Percentiles rank a stretch among this genome's conserved stretches.
Evolutionary conservation across 2,329 filamentous ascomycete genomes (phyloP).

Genomic region (Aspergillus brunneoviolaceus): DNA sequence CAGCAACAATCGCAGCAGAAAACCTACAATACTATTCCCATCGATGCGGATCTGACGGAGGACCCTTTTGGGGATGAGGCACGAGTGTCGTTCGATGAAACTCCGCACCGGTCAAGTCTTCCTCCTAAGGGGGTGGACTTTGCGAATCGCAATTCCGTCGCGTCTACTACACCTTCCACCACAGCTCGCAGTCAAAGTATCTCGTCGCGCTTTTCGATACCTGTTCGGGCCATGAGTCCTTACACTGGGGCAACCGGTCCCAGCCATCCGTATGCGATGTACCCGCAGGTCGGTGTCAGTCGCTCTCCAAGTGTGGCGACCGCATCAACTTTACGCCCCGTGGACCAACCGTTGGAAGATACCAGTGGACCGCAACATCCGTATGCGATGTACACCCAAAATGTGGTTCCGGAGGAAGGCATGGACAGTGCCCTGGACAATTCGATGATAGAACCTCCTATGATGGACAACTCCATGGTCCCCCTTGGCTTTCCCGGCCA

Average conservation of each 20-base stretch:
- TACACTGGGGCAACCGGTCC: conserved; percentile 70
- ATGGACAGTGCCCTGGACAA: conserved; percentile 39
- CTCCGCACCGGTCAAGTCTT: conserved; percentile 34
- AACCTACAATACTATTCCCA: conserved; percentile 21
- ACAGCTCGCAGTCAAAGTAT: conserved; percentile 44
- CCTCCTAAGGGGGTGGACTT: conserved; percentile 35
- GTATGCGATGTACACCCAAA: conserved; percentile 84
- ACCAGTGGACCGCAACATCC: conserved; percentile 74
- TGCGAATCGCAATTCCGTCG: conserved; percentile 33
- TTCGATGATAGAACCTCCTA: not conserved
- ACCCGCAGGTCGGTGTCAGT: conserved; percentile 65
- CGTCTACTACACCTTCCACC: conserved; percentile 34
- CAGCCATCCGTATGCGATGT: conserved; percentile 82
- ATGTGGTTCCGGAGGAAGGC: conserved; percentile 62
- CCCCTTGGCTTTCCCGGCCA: conserved; percentile 73
- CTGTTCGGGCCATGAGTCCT: conserved; percentile 56
- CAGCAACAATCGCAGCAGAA: conserved; percentile 21
- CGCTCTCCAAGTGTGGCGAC: conserved; percentile 68
- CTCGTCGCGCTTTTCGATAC: conserved; percentile 47
- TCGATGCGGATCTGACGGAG: conserved; percentile 26
- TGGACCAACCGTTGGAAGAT: conserved; percentile 60
- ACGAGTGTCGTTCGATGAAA: conserved; percentile 33
- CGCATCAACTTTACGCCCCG: conserved; percentile 63
- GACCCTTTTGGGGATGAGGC: conserved; percentile 40
- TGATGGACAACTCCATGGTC: conserved; percentile 50